phyloP scores from a whole-genome alignment of 192 early-diverging fungal species.

The Helicostylum pulchrum region DNA sequence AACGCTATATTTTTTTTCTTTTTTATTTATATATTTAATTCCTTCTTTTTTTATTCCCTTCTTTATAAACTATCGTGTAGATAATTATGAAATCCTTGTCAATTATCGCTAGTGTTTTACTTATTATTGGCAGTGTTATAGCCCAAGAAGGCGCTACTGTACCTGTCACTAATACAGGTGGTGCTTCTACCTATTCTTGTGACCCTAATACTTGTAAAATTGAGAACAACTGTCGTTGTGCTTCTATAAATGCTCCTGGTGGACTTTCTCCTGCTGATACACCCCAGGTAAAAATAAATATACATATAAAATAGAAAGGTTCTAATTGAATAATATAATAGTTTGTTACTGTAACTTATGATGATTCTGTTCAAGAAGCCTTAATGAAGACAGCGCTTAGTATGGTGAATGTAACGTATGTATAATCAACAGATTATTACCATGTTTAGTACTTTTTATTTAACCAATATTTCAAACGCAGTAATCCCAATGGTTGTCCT shows the following conservation, averaged over 20 bases:
- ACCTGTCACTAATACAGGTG: neutral
- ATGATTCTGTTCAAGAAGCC: constrained; percentile 54
- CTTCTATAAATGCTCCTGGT: constrained; percentile 44
- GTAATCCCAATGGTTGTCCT: constrained; percentile 61
- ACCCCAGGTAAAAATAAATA: constrained; percentile 34
- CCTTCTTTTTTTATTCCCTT: no score
- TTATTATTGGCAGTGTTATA: no score
- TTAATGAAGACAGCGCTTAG: constrained; percentile 24
- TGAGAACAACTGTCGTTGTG: constrained; percentile 47
- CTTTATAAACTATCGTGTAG: no score
- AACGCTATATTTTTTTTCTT: no score
- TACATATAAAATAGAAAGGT: neutral
- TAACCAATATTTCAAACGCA: constrained; percentile 4
- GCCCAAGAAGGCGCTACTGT: constrained; percentile 33
- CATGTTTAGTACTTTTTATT: neutral
- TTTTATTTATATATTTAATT: no score
- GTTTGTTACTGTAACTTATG: constrained; percentile 58
- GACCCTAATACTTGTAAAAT: constrained; percentile 41
- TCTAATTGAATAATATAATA: constrained; percentile 4
- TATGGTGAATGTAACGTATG: constrained; percentile 34
- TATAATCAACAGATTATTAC: constrained; percentile 1
- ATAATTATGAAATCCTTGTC: no score
- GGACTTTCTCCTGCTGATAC: constrained; percentile 42
- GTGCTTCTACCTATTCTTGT: constrained; percentile 33
- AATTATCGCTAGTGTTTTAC: no score